Conservation (phyloP, 1,284 basidiomycete species). For the Ceratobasidium sp. region DNA sequence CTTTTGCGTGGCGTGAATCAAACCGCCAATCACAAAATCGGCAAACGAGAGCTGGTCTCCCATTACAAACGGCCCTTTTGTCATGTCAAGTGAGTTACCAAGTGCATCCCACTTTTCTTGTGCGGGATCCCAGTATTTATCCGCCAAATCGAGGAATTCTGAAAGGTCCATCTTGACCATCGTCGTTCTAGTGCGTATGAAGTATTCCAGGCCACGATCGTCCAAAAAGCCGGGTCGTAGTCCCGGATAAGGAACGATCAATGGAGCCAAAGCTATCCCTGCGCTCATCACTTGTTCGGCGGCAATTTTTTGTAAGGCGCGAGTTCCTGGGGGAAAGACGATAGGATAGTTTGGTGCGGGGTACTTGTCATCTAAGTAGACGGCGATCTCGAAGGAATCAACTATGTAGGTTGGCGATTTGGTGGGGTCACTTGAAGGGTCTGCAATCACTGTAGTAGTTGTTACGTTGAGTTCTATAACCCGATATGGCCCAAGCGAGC, state of each 20-base stretch:
- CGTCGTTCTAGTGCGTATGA: constrained; percentile 8
- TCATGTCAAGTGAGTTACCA: background rate
- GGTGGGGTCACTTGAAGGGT: constrained; percentile 34
- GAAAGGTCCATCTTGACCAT: constrained; percentile 9
- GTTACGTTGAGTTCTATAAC: background rate
- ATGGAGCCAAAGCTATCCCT: constrained; percentile 1
- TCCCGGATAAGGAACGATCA: constrained; percentile 28
- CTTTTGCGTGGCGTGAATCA: background rate
- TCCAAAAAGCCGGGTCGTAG: constrained; percentile 39
- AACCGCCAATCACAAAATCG: constrained; percentile 12
- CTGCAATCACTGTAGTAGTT: constrained; percentile 14
- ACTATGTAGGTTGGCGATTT: constrained; percentile 27
- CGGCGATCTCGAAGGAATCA: constrained; percentile 39
- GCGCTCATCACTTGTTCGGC: constrained; percentile 12
- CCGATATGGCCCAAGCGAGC: background rate
- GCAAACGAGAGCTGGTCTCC: constrained; percentile 8
- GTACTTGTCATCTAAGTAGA: constrained; percentile 38
- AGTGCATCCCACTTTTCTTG: background rate
- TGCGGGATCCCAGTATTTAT: background rate
- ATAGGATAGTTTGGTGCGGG: constrained; percentile 27
- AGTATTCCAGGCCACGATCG: constrained; percentile 27
- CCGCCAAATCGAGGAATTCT: background rate
- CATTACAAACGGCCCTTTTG: constrained; percentile 14
- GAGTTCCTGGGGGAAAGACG: constrained; percentile 35
- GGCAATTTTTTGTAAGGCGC: constrained; percentile 35